These are phyloP conservation scores for Ustilago trichophora DNA, from an alignment of 1,284 basidiomycete species.

Conservation along the genomic window DNA sequence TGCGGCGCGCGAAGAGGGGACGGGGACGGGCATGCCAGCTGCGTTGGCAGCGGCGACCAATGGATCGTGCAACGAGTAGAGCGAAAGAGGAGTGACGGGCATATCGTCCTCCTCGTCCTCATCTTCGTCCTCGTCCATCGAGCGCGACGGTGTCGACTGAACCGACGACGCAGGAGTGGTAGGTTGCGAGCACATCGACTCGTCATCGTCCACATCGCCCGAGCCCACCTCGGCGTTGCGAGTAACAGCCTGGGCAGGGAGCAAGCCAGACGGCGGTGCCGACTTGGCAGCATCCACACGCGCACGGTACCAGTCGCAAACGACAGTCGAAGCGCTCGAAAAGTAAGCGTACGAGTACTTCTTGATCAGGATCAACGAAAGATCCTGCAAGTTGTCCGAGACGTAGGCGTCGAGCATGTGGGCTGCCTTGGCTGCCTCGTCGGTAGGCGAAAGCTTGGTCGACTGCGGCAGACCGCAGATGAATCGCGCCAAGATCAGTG, in stretches of 20 bases:
- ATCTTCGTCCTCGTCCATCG: conserved; percentile 61
- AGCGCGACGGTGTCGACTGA: conserved; percentile 63
- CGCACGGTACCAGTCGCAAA: conserved; percentile 84
- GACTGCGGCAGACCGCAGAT: conserved; percentile 69
- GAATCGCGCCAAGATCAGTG: conserved; percentile 86
- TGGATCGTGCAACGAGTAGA: conserved; percentile 62
- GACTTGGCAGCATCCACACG: conserved; percentile 28
- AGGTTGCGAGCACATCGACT: conserved; percentile 56
- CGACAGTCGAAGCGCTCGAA: conserved; percentile 88
- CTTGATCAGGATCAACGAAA: conserved; percentile 92
- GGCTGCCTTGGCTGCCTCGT: conserved; percentile 68
- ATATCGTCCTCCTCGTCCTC: conserved; percentile 64
- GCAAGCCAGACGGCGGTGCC: conserved; percentile 30
- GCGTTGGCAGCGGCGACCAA: conserved; percentile 44
- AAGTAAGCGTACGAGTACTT: conserved; percentile 97
- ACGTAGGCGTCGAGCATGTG: conserved; percentile 85
- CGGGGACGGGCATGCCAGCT: conserved; percentile 32
- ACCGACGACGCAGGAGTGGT: conserved; percentile 56
- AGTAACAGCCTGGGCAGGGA: conserved; percentile 45
- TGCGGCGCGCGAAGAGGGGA: conserved; percentile 32
- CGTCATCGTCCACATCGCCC: conserved; percentile 51
- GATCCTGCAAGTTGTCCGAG: conserved; percentile 82
- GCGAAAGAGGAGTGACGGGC: conserved; percentile 64
- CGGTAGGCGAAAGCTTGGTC: conserved; percentile 27
- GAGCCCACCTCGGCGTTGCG: conserved; percentile 27